Evolutionary conservation across 73 alveolate genomes (phyloP), one percentile per base, ranked within the genome.

Genomic region (Paramecium sexaurelia): DNA sequence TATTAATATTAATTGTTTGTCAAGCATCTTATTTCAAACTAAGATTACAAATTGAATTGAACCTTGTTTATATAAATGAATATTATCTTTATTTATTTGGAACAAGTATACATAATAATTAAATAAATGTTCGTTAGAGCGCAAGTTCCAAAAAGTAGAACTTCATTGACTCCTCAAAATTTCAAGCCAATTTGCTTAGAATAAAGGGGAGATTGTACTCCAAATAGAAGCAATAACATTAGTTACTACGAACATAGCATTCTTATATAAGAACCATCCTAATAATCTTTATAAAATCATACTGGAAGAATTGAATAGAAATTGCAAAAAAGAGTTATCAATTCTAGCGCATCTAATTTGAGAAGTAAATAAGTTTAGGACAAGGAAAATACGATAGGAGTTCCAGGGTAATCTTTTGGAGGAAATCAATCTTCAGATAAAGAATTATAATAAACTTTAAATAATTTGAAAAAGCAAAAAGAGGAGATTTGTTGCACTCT

Each of bases 81-180:
- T 51, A 51, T 51, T 51, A 51, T 51, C 67, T 29, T 51, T 51
- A 51, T 17, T 51, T 51, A n/a, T n/a, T 51, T 51, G 17, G 33
- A 51, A 51, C 67, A 17, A 17, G 35, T 51, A 29, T 61, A 61
- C 83, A 61, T 61, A 61, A 61, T 61, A 29, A 29, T 29, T 61
- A 29, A 61, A 61, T 61, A 61, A 61, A 71, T 71, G 86, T 71
- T 71, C 86, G 57, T 71, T 71, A 71, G 56, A 71, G 86, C 86
- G 43, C 55, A 32, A 26, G 55, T 43, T 19, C 90, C 90, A 78
- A 78, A 45, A 78, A 45, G 61, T 22, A 13, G 90, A 24, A 22
- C 40, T 22, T 78, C 90, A 41, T 43, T 78, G 11, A 78, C 90
- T 41, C 90, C 90, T 2, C 43, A 26, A 7, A 78, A 39, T 78